Evolutionary conservation across 108 stramenopile species (phyloP), one percentile per base, ranked within the genome.

Genomic region (Skeletonema potamos): DNA sequence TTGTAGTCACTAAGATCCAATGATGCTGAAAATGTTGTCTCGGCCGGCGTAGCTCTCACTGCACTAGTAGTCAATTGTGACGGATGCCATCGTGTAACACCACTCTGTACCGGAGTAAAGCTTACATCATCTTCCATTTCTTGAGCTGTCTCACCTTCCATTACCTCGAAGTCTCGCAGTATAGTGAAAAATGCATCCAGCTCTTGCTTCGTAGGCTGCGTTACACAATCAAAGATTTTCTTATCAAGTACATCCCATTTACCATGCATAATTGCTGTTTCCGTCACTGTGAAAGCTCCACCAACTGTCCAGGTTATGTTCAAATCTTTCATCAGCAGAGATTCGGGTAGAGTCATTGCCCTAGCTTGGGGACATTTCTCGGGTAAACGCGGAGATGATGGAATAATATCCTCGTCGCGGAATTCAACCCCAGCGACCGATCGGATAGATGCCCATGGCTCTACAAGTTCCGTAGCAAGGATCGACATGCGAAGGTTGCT

Each of bases 401-500:
- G 63, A 1, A 90, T 81, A 17, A 88, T 67, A 12, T 89, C 62
- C 58, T 92, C 91, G 54, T 93, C 82, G 8, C 82, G 61, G 37
- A 91, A 70, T 7, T 37, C 48, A 13, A 82, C 61, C 3, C 84
- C 76, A 43, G 87, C 84, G 58, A 89, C 79, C 6, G 58, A 73
- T 24, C 78, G 69, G 27, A 93, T 68, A 2, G 83, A 46, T 58
- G 95, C 87, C 71, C 96, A 98, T 17, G 98, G 97, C 74, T 97
- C 82, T 1, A 95, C 95, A 18, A 96, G 58, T 63, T 99, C 98
- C 3, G 87, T 79, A 11, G 88, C 73, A 44, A 90, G 37, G 28
- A 99, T 76, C 0, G 92, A 83, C 54, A 98, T 73, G 13, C 92
- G 92, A 59, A 98, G 79, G 59, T 98, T 98, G 15, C 92, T 72